Base-by-base conservation (phyloP, 306 rosid species). In the Cucurbita pepo region DNA sequence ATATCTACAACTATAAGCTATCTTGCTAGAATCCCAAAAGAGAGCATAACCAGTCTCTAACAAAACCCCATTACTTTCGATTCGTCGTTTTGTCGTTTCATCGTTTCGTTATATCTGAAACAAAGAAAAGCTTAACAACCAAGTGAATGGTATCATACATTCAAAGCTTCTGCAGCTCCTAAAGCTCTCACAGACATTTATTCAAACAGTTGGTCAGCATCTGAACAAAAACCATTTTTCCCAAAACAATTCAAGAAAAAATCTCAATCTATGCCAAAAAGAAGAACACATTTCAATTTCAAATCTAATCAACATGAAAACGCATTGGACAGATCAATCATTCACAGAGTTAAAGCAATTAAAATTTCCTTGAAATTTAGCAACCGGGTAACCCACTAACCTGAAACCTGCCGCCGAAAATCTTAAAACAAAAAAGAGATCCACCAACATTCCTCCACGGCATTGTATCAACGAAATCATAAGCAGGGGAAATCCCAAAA, bases 371-470 rank as follows among this genome's bases (percentile, higher is more conserved):
- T 45, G 4, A 16, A 1, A 22, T 22, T 47, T 14, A 8, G 56
- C 57, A 67, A 48, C 73, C 47, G 56, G 43, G 41, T 6, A 50
- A 69, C 59, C 57, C 74, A 69, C 59, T 75, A 73, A 88, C 95
- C 91, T 84, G 89, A 78, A 81, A 79, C 25, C 52, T 67, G 34
- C 80, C 79, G 12, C 81, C 74, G 30, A 82, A 47, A 75, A 65
- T 65, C 48, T 52, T 77, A 73, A 84, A 82, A 69, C 83, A 60
- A 78, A 80, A 84, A 73, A 81, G 69, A 66, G 83, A 74, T 78
- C 90, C 84, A 52, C 83, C 84, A 47, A 83, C 73, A 82, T 84
- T 82, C 88, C 81, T 82, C 89, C 88, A 81, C 38, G 90, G 79
- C 91, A 87, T 83, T 47, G 71, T 58, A 58, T 55, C 50, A 75